Conservation (phyloP, 169 alveolate species). For the Plasmodium yoelii region DNA sequence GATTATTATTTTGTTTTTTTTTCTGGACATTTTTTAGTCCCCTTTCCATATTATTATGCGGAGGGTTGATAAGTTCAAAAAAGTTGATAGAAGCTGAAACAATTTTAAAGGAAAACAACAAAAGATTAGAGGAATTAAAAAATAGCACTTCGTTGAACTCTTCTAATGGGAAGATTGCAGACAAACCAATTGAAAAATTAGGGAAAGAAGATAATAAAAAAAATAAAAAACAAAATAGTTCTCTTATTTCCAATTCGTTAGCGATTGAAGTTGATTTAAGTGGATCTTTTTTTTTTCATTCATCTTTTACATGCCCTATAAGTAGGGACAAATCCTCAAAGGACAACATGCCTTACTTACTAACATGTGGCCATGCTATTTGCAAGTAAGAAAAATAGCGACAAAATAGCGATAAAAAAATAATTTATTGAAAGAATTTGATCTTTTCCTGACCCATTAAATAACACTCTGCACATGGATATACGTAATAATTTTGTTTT, state of each 20-base stretch:
- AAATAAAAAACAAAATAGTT: conserved; percentile 16
- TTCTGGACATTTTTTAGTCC: conserved; percentile 63
- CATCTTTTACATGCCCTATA: conserved; percentile 79
- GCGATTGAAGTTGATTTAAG: conserved; percentile 79
- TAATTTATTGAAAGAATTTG: too few species aligned
- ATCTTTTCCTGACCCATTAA: too few species aligned
- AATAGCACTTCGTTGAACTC: background rate
- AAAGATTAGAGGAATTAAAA: conserved; percentile 58
- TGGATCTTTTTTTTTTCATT: conserved; percentile 77
- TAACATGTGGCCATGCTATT: conserved; percentile 80
- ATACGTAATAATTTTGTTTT: background rate
- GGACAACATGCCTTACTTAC: conserved; percentile 72
- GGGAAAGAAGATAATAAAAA: conserved; percentile 52
- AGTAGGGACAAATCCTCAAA: conserved; percentile 75
- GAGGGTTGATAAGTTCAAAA: conserved; percentile 77
- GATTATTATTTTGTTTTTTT: conserved; percentile 9
- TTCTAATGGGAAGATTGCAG: conserved; percentile 4
- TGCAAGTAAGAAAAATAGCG: conserved; percentile 75
- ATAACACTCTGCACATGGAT: background rate
- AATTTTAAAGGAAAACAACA: conserved; percentile 63
- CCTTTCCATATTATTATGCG: conserved; percentile 68
- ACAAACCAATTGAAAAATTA: conserved; percentile 19
- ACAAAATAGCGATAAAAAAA: background rate
- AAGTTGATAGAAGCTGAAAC: conserved; percentile 75
- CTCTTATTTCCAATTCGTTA: conserved; percentile 38